phyloP scores from a whole-genome alignment of 352 stramenopile genomes.

The Globisporangium barbulae region DNA sequence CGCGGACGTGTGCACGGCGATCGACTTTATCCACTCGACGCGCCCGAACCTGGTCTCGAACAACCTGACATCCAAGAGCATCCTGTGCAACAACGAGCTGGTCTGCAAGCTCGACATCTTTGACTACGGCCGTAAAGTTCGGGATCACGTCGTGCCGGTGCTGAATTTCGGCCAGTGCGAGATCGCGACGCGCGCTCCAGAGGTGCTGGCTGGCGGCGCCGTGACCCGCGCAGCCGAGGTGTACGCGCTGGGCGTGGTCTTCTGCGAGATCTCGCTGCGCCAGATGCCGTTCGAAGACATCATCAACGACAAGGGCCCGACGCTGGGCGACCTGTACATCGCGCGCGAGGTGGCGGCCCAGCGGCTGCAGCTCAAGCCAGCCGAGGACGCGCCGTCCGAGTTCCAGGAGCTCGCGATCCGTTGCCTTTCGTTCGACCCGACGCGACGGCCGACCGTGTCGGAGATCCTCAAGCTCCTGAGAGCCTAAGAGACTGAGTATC shows the following conservation, averaged over 20 bases:
- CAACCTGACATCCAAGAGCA: conserved; percentile 55
- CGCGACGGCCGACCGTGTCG: conserved; percentile 33
- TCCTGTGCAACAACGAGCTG: conserved; percentile 51
- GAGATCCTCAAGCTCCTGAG: conserved; percentile 33
- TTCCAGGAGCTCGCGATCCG: conserved; percentile 38
- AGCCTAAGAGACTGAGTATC: background rate
- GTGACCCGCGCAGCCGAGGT: conserved; percentile 55
- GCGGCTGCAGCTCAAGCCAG: conserved; percentile 35
- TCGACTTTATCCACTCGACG: conserved; percentile 51
- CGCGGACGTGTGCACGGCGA: conserved; percentile 40
- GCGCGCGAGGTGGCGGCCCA: conserved; percentile 43
- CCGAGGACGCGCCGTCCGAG: conserved; percentile 38
- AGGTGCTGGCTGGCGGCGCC: conserved; percentile 47
- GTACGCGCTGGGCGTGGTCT: conserved; percentile 68
- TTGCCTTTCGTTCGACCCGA: conserved; percentile 51
- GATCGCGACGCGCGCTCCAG: conserved; percentile 50
- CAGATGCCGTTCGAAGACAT: conserved; percentile 44
- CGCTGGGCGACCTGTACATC: conserved; percentile 64
- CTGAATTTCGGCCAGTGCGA: conserved; percentile 52
- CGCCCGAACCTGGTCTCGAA: conserved; percentile 33
- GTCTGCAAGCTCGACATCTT: conserved; percentile 79
- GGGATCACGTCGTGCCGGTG: conserved; percentile 39
- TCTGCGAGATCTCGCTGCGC: conserved; percentile 65
- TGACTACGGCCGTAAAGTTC: conserved; percentile 51
- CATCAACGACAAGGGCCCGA: conserved; percentile 38